Evolutionary conservation across 495 filamentous ascomycete species (phyloP).

Genomic region (Evernia prunastri): DNA sequence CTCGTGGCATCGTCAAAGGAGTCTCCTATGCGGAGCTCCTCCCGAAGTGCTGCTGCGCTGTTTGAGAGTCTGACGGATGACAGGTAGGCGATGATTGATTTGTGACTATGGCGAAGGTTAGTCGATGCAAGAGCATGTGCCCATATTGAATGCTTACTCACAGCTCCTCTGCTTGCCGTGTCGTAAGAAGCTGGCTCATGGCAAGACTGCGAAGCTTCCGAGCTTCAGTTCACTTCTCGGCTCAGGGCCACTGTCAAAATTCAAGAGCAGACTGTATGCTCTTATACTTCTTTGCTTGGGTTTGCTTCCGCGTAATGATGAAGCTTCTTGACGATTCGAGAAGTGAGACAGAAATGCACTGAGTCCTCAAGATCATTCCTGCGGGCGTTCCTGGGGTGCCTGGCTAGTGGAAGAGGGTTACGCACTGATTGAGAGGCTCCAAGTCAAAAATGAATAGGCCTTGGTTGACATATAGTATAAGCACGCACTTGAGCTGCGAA

Average conservation of each 20-base stretch:
- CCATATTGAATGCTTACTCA: slow-evolving; percentile 39
- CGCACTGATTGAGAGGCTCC: not conserved
- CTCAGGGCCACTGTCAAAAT: not conserved
- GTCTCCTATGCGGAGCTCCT: slow-evolving; percentile 37
- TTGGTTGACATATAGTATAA: not conserved
- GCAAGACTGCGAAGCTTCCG: slow-evolving; percentile 23
- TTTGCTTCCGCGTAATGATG: not conserved
- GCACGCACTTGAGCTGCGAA: not conserved
- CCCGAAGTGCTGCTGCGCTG: slow-evolving; percentile 56
- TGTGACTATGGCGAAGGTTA: slow-evolving; percentile 54
- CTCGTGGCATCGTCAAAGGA: slow-evolving; percentile 65
- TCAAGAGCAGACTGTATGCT: not conserved
- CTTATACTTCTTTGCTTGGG: not conserved
- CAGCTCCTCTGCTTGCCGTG: slow-evolving; percentile 84
- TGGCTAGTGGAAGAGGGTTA: not conserved
- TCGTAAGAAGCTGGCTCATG: slow-evolving; percentile 74
- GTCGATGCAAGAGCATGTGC: not conserved
- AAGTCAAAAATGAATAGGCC: not conserved
- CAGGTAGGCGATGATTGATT: slow-evolving; percentile 84
- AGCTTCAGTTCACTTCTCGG: not conserved
- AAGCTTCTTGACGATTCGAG: not conserved
- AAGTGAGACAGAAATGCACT: not conserved
- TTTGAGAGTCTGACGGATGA: slow-evolving; percentile 61
- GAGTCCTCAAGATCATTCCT: slow-evolving; percentile 4
- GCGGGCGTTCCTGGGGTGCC: not conserved